Evolutionary conservation across 2,329 filamentous ascomycete genomes (phyloP), one percentile per base, ranked within the genome.

Genomic region (Rhexocercosporidium sp.): DNA sequence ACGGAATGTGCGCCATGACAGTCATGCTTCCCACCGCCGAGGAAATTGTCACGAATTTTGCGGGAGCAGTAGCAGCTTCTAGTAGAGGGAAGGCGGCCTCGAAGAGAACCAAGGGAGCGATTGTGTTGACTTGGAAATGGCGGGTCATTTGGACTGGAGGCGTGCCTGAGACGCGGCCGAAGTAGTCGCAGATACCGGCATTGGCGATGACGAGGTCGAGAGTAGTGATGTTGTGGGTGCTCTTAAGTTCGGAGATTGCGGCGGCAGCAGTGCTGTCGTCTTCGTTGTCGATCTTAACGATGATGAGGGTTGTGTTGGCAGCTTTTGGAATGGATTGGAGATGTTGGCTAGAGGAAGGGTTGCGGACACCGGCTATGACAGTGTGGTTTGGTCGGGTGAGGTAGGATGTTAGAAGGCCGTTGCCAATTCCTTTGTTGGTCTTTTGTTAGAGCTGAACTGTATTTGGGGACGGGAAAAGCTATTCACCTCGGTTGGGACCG

Each of bases 191-290:
- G 11, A 83, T 79, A n/a, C 79, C 84, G 0, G 84, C 83, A 71
- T 87, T 87, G 46, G 84, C 82, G 59, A 87, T 81, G 5, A 87
- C 79, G 8, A 85, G 72, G 68, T 87, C 84, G 2, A 86, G 67
- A 29, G 77, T 72, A 8, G 75, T 70, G 68, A 86, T 81, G 3
- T 77, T 77, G 57, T 72, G 64, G 14, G 78, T 68, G 1, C 62
- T 41, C 1, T 74, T 65, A 0, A 82, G 72, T 1, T 75, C 68
- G 20, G 75, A 56, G 0, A 80, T 75, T 1, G 80, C 80, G n/a
- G 72, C 69, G 1, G 72, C 67, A 0, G 81, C 70, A 66, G 81
- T 79, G 0, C 73, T 69, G 11, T 79, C 73, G 16, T 75, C 73
- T 1, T 68, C 70, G 1, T 77, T 75, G 41, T 85, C 82, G 68